Base-by-base conservation (phyloP, 352 stramenopile genomes). In the Pythium rishiriense region DNA sequence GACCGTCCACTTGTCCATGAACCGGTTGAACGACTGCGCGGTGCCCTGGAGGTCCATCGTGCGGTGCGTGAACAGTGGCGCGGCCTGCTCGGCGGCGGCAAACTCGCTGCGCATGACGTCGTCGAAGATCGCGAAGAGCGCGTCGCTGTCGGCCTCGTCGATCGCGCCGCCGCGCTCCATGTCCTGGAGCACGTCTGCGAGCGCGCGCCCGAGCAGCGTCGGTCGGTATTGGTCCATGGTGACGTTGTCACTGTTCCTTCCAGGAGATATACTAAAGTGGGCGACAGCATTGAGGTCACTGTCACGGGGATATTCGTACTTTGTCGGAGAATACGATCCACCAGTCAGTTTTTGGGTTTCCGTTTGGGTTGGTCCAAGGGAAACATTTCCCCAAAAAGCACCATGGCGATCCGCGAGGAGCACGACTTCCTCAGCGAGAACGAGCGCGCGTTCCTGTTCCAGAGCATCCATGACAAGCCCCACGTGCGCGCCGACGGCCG, bases 391-490 rank as follows among this genome's bases (percentile, higher is more conserved):
- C 9, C 12, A 4, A 17, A 43, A 52, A 35, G 35, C 24, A 62
- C 26, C 42, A 68, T 68, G 61, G 61, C 61, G 51, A 68, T 60
- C 42, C 61, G 61, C 33, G 61, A 68, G 26, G 61, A 68, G 57
- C 73, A 85, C 68, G 82, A 91, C 70, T 88, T 91, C 58, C 68
- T 91, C 57, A 91, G 81, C 70, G 84, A 88, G 62, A 94, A 88
- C 56, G 85, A 94, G 73, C 85, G 83, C 66, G 68, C 82, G 68
- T 94, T 93, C 68, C 74, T 93, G 52, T 81, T 83, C 64, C 76
- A 81, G 25, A 74, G 81, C 45, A 76, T 94, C 53, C 72, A 73
- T 47, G 66, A 83, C 47, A 73, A 76, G 45, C 78, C 80, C 35
- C 76, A 90, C 60, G 55, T 90, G 61, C 81, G 85, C 49, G 81